Base-by-base conservation (phyloP, 306 rosid genomes). In the Acacia crassicarpa region DNA sequence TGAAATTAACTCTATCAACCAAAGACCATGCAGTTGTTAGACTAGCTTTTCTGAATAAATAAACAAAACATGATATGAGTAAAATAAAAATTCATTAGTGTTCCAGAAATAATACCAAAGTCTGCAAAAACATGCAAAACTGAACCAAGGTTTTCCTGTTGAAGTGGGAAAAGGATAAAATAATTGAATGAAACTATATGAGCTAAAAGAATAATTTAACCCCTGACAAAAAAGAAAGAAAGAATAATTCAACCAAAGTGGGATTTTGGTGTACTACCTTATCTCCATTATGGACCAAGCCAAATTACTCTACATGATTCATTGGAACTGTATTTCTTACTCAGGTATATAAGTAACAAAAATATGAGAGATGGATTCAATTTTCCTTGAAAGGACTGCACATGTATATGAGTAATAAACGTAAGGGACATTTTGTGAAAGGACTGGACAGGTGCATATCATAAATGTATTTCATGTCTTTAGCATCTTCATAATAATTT, bases 401-500 rank as follows among this genome's bases (percentile, higher is more conserved):
- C 76, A 35, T 32, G 53, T 63, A 51, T 4, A 53, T 5, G 7
- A 17, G 61, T 53, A 17, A 53, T 53, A 53, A 53, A 53, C 6
- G 61, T 19, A 53, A 19, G n/a, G 61, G 61, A 53, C 23, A 11
- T 51, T 51, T 51, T 51, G 22, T 51, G 56, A 53, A 53, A 17
- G 59, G 11, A 16, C 59, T 53, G n/a, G n/a, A 19, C 76, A 44
- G 51, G 73, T 63, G 65, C 74, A 77, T 73, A 32, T 77, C 19
- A 2, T 58, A 32, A 17, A 53, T 70, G 35, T 13, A 61, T 84
- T 30, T 82, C 82, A 79, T 77, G 66, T 79, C 30, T 78, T 77
- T 30, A 70, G 63, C 40, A 10, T 73, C 81, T 41, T 84, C 74
- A 68, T 80, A 73, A 72, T 72, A 66, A 33, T 61, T 77, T 25